phyloP scores from a whole-genome alignment of 2,329 filamentous ascomycete genomes.

The Fonsecaea pedrosoi region DNA sequence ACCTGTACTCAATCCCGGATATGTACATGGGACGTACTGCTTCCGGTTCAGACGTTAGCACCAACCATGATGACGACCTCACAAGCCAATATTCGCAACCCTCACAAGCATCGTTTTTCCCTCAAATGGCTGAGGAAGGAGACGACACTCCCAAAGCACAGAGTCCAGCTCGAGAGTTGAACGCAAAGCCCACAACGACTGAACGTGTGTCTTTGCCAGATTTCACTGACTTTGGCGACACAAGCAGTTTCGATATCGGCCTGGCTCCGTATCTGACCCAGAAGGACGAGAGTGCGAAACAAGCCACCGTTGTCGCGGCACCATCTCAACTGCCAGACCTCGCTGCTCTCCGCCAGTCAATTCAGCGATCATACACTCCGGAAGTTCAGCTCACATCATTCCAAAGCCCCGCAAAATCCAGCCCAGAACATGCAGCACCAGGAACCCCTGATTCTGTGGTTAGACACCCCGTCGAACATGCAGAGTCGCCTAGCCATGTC shows the following conservation, averaged over 20 bases:
- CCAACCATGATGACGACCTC: slow-evolving; percentile 53
- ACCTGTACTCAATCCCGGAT: slow-evolving; percentile 72
- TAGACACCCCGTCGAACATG: slow-evolving; percentile 68
- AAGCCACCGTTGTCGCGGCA: slow-evolving; percentile 31
- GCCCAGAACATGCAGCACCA: slow-evolving; percentile 55
- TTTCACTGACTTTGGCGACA: slow-evolving; percentile 57
- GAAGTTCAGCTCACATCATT: slow-evolving; percentile 36
- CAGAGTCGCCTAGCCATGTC: neutral
- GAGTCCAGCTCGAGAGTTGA: slow-evolving; percentile 38
- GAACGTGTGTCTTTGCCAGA: slow-evolving; percentile 53
- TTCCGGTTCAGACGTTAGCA: slow-evolving; percentile 43
- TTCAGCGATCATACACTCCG: slow-evolving; percentile 48
- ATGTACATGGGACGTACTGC: slow-evolving; percentile 63
- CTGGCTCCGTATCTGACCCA: slow-evolving; percentile 61
- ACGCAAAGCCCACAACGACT: slow-evolving; percentile 9
- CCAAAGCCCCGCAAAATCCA: slow-evolving; percentile 43
- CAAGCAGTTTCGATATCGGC: slow-evolving; percentile 61
- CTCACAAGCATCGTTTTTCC: slow-evolving; percentile 43
- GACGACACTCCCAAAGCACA: slow-evolving; percentile 55
- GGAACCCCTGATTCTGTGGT: slow-evolving; percentile 90
- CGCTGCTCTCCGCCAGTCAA: slow-evolving; percentile 47
- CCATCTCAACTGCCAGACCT: slow-evolving; percentile 46
- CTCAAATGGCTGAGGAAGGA: slow-evolving; percentile 48
- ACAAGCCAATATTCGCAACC: slow-evolving; percentile 61
- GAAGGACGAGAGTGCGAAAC: slow-evolving; percentile 28